Percentiles rank a stretch among this genome's conserved stretches.
phyloP scores from a whole-genome alignment of 805 yeast species.

The Danielia oregonensis region DNA sequence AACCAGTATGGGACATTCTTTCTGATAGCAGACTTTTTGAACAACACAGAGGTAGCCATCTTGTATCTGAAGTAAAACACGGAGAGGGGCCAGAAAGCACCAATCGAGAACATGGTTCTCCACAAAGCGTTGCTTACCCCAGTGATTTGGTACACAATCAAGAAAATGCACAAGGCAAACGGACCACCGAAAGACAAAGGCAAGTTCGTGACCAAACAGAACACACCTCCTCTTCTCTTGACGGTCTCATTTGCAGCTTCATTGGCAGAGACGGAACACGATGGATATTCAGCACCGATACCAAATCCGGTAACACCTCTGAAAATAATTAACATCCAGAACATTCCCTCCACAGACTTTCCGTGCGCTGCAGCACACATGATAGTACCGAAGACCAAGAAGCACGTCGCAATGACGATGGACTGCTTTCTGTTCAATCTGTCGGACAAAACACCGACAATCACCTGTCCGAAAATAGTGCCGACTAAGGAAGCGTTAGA shows the following conservation, averaged over 20 bases:
- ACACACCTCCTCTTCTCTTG: constrained; percentile 61
- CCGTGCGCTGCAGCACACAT: constrained; percentile 74
- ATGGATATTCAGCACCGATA: constrained; percentile 74
- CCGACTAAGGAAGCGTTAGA: constrained; percentile 69
- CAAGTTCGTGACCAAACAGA: constrained; percentile 64
- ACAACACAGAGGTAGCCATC: constrained; percentile 64
- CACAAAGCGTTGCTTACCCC: constrained; percentile 50
- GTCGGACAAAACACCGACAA: constrained; percentile 61
- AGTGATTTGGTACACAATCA: constrained; percentile 63
- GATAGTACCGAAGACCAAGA: constrained; percentile 61
- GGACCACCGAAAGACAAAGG: constrained; percentile 79
- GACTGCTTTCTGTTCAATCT: constrained; percentile 68
- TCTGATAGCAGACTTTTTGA: constrained; percentile 61
- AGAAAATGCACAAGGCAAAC: constrained; percentile 62
- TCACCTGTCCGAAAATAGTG: constrained; percentile 67
- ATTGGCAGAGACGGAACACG: constrained; percentile 62
- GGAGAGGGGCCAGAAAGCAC: constrained; percentile 64
- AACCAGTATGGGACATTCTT: constrained; percentile 49
- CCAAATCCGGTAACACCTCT: constrained; percentile 79
- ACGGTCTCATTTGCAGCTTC: constrained; percentile 72
- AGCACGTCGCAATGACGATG: constrained; percentile 58
- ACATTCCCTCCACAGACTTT: constrained; percentile 53
- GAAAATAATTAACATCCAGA: constrained; percentile 72
- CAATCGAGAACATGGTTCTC: constrained; percentile 68
- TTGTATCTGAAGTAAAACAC: constrained; percentile 70